These are phyloP conservation scores for Pseudonitzschia multiseries DNA, from an alignment of 108 stramenopile species.

Conservation along the genomic window DNA sequence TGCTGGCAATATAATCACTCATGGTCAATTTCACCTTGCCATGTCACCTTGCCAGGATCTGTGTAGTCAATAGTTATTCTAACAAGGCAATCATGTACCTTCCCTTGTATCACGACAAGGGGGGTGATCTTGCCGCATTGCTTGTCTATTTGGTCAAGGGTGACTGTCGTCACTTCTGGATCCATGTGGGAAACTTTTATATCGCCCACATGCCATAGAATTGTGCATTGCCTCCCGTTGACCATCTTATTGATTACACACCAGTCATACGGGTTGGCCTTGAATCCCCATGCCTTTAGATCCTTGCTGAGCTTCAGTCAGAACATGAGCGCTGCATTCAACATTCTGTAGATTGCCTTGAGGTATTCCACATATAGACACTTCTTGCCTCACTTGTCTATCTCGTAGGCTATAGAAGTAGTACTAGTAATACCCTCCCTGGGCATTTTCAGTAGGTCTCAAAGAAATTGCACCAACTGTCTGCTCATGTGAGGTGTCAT, in stretches of 20 bases:
- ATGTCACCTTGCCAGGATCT: constrained; percentile 13
- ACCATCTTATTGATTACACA: constrained; percentile 38
- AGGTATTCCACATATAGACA: constrained; percentile 23
- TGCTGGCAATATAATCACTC: constrained; percentile 24
- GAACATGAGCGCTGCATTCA: no score
- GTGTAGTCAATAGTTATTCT: constrained; percentile 42
- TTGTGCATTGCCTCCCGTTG: constrained; percentile 36
- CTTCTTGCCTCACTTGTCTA: constrained; percentile 26
- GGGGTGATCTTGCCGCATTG: constrained; percentile 21
- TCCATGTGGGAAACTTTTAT: no score
- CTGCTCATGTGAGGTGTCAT: constrained; percentile 25
- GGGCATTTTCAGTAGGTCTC: constrained; percentile 37
- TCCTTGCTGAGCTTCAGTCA: no score
- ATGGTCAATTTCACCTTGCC: constrained; percentile 24
- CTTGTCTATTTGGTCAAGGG: neutral
- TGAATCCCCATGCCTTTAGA: no score
- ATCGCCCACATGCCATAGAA: constrained; percentile 51
- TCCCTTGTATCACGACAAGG: no score
- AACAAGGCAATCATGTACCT: constrained; percentile 39
- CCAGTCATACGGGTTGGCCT: constrained; percentile 43
- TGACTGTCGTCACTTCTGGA: neutral
- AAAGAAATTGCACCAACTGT: constrained; percentile 37
- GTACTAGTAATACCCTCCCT: constrained; percentile 45
- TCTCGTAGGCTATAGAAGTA: constrained; percentile 29
- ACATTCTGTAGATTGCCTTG: no score